Evolutionary conservation across 2,329 filamentous ascomycete genomes (phyloP).

Genomic region (Sporothrix humicola): DNA sequence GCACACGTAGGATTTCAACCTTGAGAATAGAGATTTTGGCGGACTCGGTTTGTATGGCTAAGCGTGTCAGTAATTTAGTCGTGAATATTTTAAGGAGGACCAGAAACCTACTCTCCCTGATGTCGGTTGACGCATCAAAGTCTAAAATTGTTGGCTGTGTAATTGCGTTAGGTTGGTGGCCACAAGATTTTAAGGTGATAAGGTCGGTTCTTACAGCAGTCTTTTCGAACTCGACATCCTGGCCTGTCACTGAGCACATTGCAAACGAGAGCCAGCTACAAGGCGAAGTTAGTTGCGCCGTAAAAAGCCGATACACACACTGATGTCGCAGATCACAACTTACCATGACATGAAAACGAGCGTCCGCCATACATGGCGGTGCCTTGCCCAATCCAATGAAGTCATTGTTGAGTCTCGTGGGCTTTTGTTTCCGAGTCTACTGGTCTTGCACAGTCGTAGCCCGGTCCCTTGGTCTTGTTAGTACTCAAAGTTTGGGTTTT

Average conservation of each 20-base stretch:
- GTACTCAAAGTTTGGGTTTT: not conserved
- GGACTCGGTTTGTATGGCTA: constrained; percentile 43
- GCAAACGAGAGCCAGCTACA: constrained; percentile 44
- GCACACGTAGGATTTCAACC: constrained; percentile 43
- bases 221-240: constrained; percentile 38
- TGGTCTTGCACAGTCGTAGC: constrained; percentile 40
- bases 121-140: constrained; percentile 37
- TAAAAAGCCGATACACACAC: not conserved
- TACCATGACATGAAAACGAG: constrained; percentile 44
- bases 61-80: not conserved
- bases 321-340: not conserved
- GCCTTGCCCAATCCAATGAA: constrained; percentile 37
- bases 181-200: not conserved
- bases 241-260: constrained; percentile 43
- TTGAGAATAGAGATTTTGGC: constrained; percentile 43
- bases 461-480: constrained; percentile 39
- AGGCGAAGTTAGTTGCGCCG: not conserved
- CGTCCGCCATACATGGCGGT: constrained; percentile 42
- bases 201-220: constrained; percentile 33
- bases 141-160: constrained; percentile 40
- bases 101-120: constrained; percentile 39
- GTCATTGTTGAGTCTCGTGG: constrained; percentile 30
- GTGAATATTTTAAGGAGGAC: not conserved
- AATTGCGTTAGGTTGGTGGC: not conserved
- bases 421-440: constrained; percentile 37